phyloP scores from a whole-genome alignment of 768 basidiomycete species.

The Polyporus arcularius region DNA sequence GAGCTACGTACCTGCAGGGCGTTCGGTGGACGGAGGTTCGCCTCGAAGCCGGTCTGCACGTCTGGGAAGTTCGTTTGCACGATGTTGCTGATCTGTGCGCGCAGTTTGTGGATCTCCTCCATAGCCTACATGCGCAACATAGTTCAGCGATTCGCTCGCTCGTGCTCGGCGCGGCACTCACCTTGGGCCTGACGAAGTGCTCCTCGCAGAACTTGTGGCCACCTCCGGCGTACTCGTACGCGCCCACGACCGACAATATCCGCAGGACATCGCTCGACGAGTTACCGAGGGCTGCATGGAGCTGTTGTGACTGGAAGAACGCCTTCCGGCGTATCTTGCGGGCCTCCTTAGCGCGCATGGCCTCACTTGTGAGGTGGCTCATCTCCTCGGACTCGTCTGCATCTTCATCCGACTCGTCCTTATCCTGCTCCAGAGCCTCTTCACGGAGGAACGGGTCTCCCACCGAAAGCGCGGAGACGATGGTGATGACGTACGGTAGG shows the following conservation, averaged over 20 bases:
- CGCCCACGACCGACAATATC: constrained; percentile 90
- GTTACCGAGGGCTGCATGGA: constrained; percentile 78
- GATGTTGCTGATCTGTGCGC: constrained; percentile 85
- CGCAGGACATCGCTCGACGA: constrained; percentile 86
- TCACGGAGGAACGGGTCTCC: constrained; percentile 96
- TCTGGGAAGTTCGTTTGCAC: constrained; percentile 78
- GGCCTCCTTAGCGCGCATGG: constrained; percentile 53
- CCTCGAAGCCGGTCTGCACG: constrained; percentile 56
- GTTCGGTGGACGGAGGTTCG: constrained; percentile 73
- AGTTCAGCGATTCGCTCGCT: neutral
- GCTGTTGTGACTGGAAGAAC: constrained; percentile 80
- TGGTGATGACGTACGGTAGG: constrained; percentile 86
- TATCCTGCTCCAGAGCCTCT: constrained; percentile 52
- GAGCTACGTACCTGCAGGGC: constrained; percentile 63
- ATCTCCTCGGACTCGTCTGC: constrained; percentile 37
- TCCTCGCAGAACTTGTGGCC: constrained; percentile 78
- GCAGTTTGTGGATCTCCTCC: constrained; percentile 97
- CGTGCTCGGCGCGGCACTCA: constrained; percentile 31
- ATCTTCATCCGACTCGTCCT: constrained; percentile 41
- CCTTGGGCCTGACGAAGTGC: constrained; percentile 91
- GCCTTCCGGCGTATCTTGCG: constrained; percentile 66
- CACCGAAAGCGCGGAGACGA: constrained; percentile 89
- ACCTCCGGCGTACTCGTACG: constrained; percentile 90
- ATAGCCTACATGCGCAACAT: constrained; percentile 66
- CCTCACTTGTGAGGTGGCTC: constrained; percentile 48